Evolutionary conservation across 1,284 basidiomycete species (phyloP).

Genomic region (Malassezia brasiliensis): DNA sequence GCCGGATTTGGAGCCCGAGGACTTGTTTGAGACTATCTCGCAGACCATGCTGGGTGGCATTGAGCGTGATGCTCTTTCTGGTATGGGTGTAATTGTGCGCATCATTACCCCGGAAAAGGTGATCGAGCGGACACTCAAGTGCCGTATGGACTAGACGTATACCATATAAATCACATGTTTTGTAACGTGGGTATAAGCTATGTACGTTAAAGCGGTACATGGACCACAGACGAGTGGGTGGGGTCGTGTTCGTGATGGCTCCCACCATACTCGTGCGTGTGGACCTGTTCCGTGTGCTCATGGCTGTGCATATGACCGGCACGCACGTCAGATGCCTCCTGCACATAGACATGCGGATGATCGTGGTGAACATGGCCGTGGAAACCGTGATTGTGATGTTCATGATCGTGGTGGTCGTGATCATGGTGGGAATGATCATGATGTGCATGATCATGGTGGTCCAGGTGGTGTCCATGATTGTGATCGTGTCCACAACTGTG

Average conservation of each 20-base stretch:
- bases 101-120: slow-evolving; percentile 56
- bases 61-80: slow-evolving; percentile 90
- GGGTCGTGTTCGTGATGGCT: background rate
- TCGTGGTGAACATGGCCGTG: slow-evolving; percentile 15
- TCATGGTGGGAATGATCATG: slow-evolving; percentile 13
- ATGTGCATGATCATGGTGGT: slow-evolving; percentile 21
- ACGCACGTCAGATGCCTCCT: too few relatives aligned
- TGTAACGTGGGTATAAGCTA: background rate
- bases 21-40: slow-evolving; percentile 95
- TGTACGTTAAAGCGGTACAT: background rate
- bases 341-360: background rate
- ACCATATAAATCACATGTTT: background rate
- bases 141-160: slow-evolving; percentile 22
- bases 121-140: slow-evolving; percentile 39
- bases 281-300: background rate
- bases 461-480: slow-evolving; percentile 17
- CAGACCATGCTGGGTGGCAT: slow-evolving; percentile 91
- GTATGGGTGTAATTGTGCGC: slow-evolving; percentile 92
- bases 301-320: background rate
- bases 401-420: slow-evolving; percentile 14
- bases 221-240: too few relatives aligned
- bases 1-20: slow-evolving; percentile 87
- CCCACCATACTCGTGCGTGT: background rate
- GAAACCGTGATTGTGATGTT: slow-evolving; percentile 10
- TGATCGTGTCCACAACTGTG: slow-evolving; percentile 11